Evolutionary conservation across 305 asterid genomes (phyloP), one percentile per base, ranked within the genome.

Genomic region (Solanum hybrid): DNA sequence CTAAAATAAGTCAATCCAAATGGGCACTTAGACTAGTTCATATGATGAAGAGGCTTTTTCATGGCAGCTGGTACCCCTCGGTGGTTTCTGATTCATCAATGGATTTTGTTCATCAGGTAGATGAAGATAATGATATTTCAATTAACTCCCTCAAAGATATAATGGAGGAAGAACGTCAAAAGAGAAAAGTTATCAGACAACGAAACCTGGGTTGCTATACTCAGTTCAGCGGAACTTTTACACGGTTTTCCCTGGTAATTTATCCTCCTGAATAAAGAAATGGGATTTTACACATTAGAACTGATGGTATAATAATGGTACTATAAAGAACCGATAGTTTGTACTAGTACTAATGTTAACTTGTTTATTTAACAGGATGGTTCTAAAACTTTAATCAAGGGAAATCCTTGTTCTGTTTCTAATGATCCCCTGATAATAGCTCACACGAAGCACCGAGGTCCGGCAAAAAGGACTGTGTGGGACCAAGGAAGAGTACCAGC

Each of bases 201-300:
- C 95, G 93, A 64, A 93, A 92, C 84, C 89, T 93, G 90, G 93
- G 95, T 90, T 93, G 95, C 93, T 94, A 92, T 94, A 93, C 98
- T 87, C 95, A 96, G 92, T 95, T 95, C 87, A 92, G 94, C 42
- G 99, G 99, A 93, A 95, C 97, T 90, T 97, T 94, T 94, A 95
- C 99, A 92, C 96, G 98, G 86, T 64, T 94, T 77, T 91, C 97
- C 90, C 64, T 95, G 99, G 99, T 97, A 95, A 90, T 94, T 10
- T 83, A 90, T 73, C 78, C 78, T 87, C 76, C 33, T 33, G 76
- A 31, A 57, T 57, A 51, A 46, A 51, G 87, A 83, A 46, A 83
- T 83, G 74, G 6, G 42, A 46, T 83, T 84, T 16, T 29, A 22
- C 34, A 20, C 40, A 51, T 20, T 31, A 51, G 88, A 57, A 3